Evolutionary conservation across 164 flowering plant species (phyloP).

Genomic region (Buxus sempervirens): DNA sequence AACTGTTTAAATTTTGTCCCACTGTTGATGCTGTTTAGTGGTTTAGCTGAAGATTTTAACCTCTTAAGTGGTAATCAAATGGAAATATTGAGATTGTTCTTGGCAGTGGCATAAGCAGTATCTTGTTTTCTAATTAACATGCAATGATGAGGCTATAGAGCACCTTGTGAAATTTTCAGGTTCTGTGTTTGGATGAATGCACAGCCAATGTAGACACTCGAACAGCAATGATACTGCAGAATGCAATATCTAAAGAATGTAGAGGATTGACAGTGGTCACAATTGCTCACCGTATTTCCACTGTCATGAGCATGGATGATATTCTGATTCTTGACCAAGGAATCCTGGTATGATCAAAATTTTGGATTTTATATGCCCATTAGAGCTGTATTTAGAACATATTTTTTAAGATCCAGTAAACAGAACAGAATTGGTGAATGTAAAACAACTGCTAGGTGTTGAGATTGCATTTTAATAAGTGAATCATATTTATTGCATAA

Average conservation of each 20-base stretch:
- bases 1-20: neutral
- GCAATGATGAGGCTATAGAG: neutral
- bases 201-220: conserved; percentile 78
- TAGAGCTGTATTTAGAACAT: neutral
- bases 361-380: neutral
- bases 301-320: conserved; percentile 71
- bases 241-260: conserved; percentile 65
- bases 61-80: neutral
- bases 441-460: neutral
- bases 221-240: conserved; percentile 68
- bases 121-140: neutral
- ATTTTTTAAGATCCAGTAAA: neutral
- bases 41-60: neutral
- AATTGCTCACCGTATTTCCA: conserved; percentile 96
- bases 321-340: conserved; percentile 81
- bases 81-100: neutral
- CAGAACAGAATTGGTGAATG: neutral
- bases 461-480: neutral
- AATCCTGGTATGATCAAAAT: conserved; percentile 46
- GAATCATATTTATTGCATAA: neutral
- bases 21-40: neutral
- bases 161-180: conserved; percentile 36
- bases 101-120: neutral
- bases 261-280: conserved; percentile 77
- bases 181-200: conserved; percentile 95